Conservation (phyloP, 768 basidiomycete genomes). For the Boletus rubropictus region DNA sequence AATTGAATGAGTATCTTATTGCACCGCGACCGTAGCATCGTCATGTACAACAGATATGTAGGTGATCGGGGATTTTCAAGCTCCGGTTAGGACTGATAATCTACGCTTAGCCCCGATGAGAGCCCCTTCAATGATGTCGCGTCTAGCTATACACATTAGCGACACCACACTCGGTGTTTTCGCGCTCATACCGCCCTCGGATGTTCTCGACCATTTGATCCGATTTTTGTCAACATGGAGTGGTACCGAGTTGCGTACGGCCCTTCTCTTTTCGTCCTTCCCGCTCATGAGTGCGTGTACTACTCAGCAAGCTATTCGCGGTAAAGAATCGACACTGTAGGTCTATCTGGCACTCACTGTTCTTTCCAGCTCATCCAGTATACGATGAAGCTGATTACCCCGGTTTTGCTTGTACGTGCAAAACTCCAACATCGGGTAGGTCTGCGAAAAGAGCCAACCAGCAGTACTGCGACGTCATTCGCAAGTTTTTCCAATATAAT, state of each 20-base stretch:
- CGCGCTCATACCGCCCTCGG: conserved; percentile 49
- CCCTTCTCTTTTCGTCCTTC: conserved; percentile 5
- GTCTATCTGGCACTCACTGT: not conserved
- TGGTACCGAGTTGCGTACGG: conserved; percentile 71
- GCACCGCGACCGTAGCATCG: not conserved
- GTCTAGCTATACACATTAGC: conserved; percentile 44
- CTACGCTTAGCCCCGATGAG: no score
- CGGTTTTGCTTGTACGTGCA: conserved; percentile 61
- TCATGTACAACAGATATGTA: conserved; percentile 2
- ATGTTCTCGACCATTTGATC: conserved; percentile 65
- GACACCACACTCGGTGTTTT: conserved; percentile 65
- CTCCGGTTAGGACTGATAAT: not conserved
- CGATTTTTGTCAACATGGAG: conserved; percentile 79
- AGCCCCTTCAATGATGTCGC: conserved; percentile 41
- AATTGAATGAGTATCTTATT: not conserved
- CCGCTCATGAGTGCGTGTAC: conserved; percentile 8
- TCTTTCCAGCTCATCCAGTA: conserved; percentile 62
- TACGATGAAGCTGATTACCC: conserved; percentile 61
- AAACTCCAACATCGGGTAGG: conserved; percentile 64
- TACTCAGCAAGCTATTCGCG: conserved; percentile 67
- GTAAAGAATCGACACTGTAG: conserved; percentile 29
- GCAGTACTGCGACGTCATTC: conserved; percentile 47
- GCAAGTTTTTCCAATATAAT: conserved; percentile 51
- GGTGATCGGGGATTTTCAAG: not conserved
- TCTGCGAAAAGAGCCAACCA: conserved; percentile 46